Conservation (phyloP, 768 basidiomycete genomes). For the Suillus weaverae region DNA sequence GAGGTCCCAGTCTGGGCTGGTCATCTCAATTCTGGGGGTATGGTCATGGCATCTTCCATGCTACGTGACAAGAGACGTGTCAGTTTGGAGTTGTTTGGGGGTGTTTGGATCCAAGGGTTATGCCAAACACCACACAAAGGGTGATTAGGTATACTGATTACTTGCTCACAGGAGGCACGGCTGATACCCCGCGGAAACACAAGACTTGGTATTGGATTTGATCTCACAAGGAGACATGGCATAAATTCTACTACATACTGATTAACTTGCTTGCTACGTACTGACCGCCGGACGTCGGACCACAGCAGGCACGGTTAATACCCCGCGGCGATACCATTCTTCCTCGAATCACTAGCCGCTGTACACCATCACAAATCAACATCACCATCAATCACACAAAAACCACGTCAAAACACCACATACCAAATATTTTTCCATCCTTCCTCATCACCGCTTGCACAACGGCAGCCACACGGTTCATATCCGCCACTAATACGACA, state of each 20-base stretch:
- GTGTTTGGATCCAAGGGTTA: constrained; percentile 19
- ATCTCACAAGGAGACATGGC: neutral
- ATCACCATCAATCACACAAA: neutral
- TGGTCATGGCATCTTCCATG: neutral
- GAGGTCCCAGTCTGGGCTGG: constrained; percentile 51
- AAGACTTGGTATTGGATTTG: neutral
- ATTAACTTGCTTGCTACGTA: neutral
- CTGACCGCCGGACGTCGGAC: neutral
- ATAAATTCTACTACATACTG: neutral
- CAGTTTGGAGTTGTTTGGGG: constrained; percentile 17
- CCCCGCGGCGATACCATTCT: constrained; percentile 89
- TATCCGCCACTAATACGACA: constrained; percentile 50
- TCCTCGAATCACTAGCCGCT: constrained; percentile 91
- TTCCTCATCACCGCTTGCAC: constrained; percentile 62
- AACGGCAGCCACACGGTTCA: constrained; percentile 72
- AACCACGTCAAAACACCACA: constrained; percentile 22
- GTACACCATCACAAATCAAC: constrained; percentile 6
- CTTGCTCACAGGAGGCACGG: neutral
- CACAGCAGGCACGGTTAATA: constrained; percentile 45
- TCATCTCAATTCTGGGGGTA: constrained; percentile 12
- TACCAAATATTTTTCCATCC: constrained; percentile 65
- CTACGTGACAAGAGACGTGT: neutral
- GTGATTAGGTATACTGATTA: neutral
- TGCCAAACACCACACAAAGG: constrained; percentile 13
- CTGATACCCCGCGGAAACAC: neutral